A percentile compares a stretch with the other conserved stretches of the same genome.
These are phyloP conservation scores for Didymella pomorum DNA, from an alignment of 2,329 filamentous ascomycete genomes.

Conservation along the genomic window DNA sequence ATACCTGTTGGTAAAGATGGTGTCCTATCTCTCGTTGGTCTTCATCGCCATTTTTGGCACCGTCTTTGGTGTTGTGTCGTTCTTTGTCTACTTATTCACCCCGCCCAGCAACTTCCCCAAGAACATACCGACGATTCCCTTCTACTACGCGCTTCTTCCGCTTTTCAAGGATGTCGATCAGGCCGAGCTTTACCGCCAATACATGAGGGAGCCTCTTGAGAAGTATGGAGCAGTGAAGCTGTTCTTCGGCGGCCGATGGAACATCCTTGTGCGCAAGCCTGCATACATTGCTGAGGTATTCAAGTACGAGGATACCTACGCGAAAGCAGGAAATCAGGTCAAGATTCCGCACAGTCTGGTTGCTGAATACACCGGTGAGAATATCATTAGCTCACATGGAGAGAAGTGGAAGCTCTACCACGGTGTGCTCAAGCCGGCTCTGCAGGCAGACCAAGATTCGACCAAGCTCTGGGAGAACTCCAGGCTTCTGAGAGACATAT, in stretches of 20 bases:
- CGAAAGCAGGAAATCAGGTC: constrained; percentile 44
- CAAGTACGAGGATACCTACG: constrained; percentile 41
- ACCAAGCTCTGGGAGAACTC: constrained; percentile 36
- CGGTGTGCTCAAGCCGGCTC: constrained; percentile 41
- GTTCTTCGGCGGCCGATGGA: constrained; percentile 61
- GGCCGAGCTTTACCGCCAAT: constrained; percentile 51
- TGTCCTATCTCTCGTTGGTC: constrained; percentile 35
- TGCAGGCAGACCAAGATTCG: constrained; percentile 40
- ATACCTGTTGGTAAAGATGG: constrained; percentile 26
- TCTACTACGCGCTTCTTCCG: constrained; percentile 55
- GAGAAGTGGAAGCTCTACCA: constrained; percentile 45
- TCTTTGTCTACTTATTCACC: constrained; percentile 38
- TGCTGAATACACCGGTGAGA: constrained; percentile 44
- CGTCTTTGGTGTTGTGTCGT: constrained; percentile 30
- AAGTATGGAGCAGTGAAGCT: constrained; percentile 58
- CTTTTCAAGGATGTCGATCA: constrained; percentile 56
- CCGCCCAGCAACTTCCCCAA: constrained; percentile 39
- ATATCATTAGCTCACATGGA: constrained; percentile 46
- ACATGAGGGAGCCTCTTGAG: constrained; percentile 51
- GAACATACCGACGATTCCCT: constrained; percentile 56
- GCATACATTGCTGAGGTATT: constrained; percentile 54
- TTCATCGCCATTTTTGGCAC: constrained; percentile 31
- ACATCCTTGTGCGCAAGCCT: constrained; percentile 57
- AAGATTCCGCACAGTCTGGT: constrained; percentile 45
- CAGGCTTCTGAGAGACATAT: constrained; percentile 34